Evolutionary conservation across 2,329 filamentous ascomycete genomes (phyloP), one percentile per base, ranked within the genome.

Genomic region (Xylariaceae sp.): DNA sequence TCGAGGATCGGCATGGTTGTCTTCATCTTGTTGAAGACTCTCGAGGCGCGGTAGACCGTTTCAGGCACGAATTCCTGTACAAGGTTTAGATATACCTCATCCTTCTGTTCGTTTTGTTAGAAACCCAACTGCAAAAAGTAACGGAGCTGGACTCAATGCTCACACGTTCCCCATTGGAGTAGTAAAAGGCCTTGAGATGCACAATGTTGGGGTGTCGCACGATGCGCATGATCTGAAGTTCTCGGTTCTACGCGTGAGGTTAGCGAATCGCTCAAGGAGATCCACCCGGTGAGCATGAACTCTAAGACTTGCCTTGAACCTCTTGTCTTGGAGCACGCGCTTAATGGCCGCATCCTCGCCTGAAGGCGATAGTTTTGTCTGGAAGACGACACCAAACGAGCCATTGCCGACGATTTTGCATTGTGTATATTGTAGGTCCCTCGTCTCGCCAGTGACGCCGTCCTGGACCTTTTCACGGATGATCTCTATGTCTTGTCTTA

Each of bases 11-110:
- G 94, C 94, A 99, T 99, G 51, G 92, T 96, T 5, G 91, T 95
- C 85, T 97, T 99, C 87, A 97, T 87, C 80, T 99, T 99, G 81
- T 95, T 97, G 82, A 99, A 99, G 77, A 96, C 97, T 68, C 94
- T 87, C 61, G 94, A 97, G 43, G 94, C 94, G 68, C 94, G 87
- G 74, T 99, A 99, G 50, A 99, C 94, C 9, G 94, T 99, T 78
- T 99, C 94, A 49, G 94, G 94, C 48, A 99, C 94, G 68, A 91
- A 99, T 72, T 99, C 94, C 72, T 97, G 90, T 50, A 99, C 92
- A 58, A 99, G 82, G 70, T 99, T 99, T 64, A 99, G 86, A 73
- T 97, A 99, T 39, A 99, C 94, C 76, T 99, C 94, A 73, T 99
- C 94, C 79, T 96, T 92, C 88, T 94, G 63, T 44, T 59, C 45